phyloP scores from a whole-genome alignment of 352 stramenopile species.

The Globisporangium mamillatum region DNA sequence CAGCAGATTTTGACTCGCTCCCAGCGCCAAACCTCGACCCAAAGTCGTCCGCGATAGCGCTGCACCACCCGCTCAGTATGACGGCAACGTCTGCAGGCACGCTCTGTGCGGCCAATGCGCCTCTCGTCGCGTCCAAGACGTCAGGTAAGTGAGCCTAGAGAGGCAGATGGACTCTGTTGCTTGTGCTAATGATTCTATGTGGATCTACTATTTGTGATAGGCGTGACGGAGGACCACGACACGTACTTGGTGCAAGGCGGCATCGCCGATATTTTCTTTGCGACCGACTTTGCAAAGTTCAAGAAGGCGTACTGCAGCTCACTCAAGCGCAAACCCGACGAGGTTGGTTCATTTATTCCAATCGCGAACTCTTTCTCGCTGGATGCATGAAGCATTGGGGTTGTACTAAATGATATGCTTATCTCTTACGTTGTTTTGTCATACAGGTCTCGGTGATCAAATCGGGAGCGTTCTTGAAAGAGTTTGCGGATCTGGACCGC shows the following conservation, averaged over 20 bases:
- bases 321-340: slow-evolving; percentile 45
- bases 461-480: slow-evolving; percentile 68
- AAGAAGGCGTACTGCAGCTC: slow-evolving; percentile 80
- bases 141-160: slow-evolving; percentile 26
- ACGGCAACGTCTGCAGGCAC: slow-evolving; percentile 66
- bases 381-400: background rate
- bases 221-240: slow-evolving; percentile 78
- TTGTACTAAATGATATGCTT: background rate
- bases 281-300: slow-evolving; percentile 82
- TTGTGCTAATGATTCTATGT: background rate
- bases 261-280: slow-evolving; percentile 90
- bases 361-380: background rate
- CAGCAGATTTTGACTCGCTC: slow-evolving; percentile 87
- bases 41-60: slow-evolving; percentile 42
- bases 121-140: slow-evolving; percentile 85
- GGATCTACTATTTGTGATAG: slow-evolving; percentile 19
- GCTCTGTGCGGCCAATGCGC: slow-evolving; percentile 79
- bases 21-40: slow-evolving; percentile 62
- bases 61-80: slow-evolving; percentile 60
- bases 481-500: slow-evolving; percentile 72
- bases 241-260: slow-evolving; percentile 86
- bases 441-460: slow-evolving; percentile 80
- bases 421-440: background rate
- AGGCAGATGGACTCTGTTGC: background rate
- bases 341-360: slow-evolving; percentile 12